phyloP scores from a whole-genome alignment of 2,329 filamentous ascomycete species.

The Aspergillus udagawae region DNA sequence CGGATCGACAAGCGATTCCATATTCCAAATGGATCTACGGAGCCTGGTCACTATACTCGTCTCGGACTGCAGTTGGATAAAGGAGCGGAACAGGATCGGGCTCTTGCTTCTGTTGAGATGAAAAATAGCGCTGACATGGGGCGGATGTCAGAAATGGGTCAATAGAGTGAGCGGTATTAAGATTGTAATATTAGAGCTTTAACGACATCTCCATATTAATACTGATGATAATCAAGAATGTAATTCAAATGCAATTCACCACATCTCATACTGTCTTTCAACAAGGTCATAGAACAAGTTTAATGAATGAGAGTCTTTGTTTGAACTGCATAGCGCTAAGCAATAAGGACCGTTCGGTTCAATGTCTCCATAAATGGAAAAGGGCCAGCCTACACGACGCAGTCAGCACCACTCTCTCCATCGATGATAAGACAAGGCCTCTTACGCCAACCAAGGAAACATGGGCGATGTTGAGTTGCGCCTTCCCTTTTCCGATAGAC shows the following conservation, averaged over 20 bases:
- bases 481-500: conserved; percentile 8
- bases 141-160: no score
- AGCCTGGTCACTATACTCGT: conserved; percentile 33
- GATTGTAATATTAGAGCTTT: neutral
- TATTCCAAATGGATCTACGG: conserved; percentile 60
- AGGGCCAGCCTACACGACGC: conserved; percentile 16
- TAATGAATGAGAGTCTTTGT: no score
- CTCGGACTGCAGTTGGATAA: neutral
- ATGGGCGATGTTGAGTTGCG: conserved; percentile 26
- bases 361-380: conserved; percentile 21
- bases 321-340: neutral
- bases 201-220: neutral
- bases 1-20: conserved; percentile 74
- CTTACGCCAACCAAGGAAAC: conserved; percentile 28
- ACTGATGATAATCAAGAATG: neutral
- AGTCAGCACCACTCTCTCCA: neutral
- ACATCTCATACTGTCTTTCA: no score
- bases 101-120: neutral
- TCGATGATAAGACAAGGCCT: neutral
- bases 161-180: neutral
- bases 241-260: neutral
- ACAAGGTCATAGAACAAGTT: no score
- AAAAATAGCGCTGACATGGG: neutral
- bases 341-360: conserved; percentile 22
- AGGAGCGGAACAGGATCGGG: neutral